Conservation (phyloP, 2,329 filamentous ascomycete species). For the Talaromyces sp. region DNA sequence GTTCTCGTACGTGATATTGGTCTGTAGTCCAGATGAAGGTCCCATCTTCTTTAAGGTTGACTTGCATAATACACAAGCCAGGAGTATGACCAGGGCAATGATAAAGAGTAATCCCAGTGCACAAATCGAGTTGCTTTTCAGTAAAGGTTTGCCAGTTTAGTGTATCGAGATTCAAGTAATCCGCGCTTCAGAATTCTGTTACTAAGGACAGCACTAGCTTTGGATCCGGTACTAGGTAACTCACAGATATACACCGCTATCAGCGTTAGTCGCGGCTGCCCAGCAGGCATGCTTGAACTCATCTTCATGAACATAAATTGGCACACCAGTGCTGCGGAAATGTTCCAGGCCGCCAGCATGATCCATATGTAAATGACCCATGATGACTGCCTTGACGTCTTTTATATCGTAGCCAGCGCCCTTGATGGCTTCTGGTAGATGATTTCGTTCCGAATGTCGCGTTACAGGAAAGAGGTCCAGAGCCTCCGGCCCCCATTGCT, state of each 20-base stretch:
- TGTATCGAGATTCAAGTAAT: conserved; percentile 37
- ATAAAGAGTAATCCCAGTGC: conserved; percentile 40
- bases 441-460: conserved; percentile 34
- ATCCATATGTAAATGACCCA: conserved; percentile 51
- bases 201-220: neutral
- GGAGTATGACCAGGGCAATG: conserved; percentile 41
- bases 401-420: conserved; percentile 45
- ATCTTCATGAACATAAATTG: conserved; percentile 50
- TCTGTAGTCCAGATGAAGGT: conserved; percentile 45
- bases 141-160: conserved; percentile 48
- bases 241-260: conserved; percentile 41
- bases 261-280: conserved; percentile 44
- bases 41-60: conserved; percentile 37
- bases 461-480: conserved; percentile 43
- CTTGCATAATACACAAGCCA: conserved; percentile 38
- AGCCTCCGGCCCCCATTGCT: conserved; percentile 34
- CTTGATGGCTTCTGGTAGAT: conserved; percentile 40
- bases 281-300: conserved; percentile 50
- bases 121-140: conserved; percentile 41
- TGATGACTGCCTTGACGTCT: conserved; percentile 49
- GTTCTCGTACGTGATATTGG: conserved; percentile 43
- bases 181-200: neutral
- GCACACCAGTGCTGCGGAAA: conserved; percentile 44
- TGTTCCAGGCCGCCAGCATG: conserved; percentile 51
- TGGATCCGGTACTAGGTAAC: neutral